phyloP scores from a whole-genome alignment of 2,329 filamentous ascomycete genomes.

The Colletotrichum coccodes region DNA sequence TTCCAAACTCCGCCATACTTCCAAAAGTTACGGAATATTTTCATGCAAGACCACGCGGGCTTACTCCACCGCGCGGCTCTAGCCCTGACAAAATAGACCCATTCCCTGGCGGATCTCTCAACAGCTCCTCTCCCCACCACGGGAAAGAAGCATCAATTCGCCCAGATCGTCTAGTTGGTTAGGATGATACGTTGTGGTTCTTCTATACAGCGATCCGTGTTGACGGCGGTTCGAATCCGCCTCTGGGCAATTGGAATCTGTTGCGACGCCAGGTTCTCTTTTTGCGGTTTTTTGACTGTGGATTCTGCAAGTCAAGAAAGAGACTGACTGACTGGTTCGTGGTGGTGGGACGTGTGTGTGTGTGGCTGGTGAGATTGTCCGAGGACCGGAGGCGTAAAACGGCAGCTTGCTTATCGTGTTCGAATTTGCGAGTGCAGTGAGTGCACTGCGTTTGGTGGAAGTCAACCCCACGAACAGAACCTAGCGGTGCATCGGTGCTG shows the following conservation, averaged over 20 bases:
- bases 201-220: constrained; percentile 27
- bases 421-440: too few relatives aligned
- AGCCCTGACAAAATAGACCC: constrained; percentile 3
- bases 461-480: too few relatives aligned
- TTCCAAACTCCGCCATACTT: neutral
- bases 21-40: neutral
- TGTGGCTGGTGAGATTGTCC: too few relatives aligned
- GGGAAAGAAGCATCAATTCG: constrained; percentile 9
- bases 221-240: constrained; percentile 32
- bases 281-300: neutral
- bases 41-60: neutral
- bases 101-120: neutral
- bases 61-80: neutral
- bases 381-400: neutral
- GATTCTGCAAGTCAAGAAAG: too few relatives aligned
- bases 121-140: constrained; percentile 4
- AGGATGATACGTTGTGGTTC: constrained; percentile 32
- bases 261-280: neutral
- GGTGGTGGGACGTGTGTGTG: too few relatives aligned
- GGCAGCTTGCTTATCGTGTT: neutral
- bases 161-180: constrained; percentile 32
- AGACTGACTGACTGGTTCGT: too few relatives aligned
- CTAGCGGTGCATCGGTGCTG: too few relatives aligned
- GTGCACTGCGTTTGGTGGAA: too few relatives aligned
- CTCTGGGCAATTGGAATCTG: constrained; percentile 6